A percentile compares a stretch with the other conserved stretches of the same genome.
These are phyloP conservation scores for Cucumis sativus DNA, from an alignment of 306 rosid genomes.

Conservation along the genomic window Cucumber_9930_V3 NC_026660.2:12533501-12534000, in stretches of 20 bases:
- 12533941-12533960: slow-evolving; percentile 29
- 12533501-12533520: not conserved
- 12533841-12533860: slow-evolving; percentile 2
- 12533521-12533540: not conserved
- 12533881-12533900: slow-evolving; percentile 30
- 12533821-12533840: not conserved
- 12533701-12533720: slow-evolving; percentile 18
- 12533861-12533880: slow-evolving; percentile 51
- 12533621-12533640: too few relatives aligned
- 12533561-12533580: not conserved
- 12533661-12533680: slow-evolving; percentile 11
- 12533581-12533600: not conserved
- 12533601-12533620: too few relatives aligned
- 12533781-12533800: not conserved
- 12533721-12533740: slow-evolving; percentile 12
- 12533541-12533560: not conserved
- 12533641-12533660: not conserved
- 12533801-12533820: not conserved
- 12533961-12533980: slow-evolving; percentile 20
- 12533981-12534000: slow-evolving; percentile 25
- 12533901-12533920: slow-evolving; percentile 39
- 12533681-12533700: slow-evolving; percentile 32
- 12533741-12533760: not conserved
- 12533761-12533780: not conserved
- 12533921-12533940: slow-evolving; percentile 46